phyloP scores from a whole-genome alignment of 257 asterid genomes.

The Nicotiana noctiflora region DNA sequence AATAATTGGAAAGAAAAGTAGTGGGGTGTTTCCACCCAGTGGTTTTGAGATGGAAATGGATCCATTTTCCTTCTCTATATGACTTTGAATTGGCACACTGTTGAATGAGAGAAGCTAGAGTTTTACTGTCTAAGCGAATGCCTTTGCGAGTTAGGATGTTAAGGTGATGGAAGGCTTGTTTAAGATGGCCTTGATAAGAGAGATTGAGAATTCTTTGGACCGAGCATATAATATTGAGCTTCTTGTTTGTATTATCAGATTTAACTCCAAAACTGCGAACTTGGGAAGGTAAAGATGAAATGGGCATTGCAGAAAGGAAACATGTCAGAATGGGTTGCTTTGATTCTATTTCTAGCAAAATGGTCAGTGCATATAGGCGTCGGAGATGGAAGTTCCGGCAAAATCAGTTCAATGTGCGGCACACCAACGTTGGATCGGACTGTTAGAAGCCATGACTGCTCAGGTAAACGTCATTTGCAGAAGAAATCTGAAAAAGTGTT shows the following conservation, averaged over 20 bases:
- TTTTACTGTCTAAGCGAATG: constrained; percentile 33
- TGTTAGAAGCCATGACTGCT: too few species aligned
- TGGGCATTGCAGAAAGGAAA: constrained; percentile 50
- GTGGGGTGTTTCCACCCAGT: constrained; percentile 51
- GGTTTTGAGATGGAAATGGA: constrained; percentile 47
- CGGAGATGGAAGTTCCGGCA: constrained; percentile 25
- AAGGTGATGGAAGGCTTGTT: constrained; percentile 49
- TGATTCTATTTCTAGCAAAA: constrained; percentile 6
- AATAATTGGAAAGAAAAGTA: constrained; percentile 52
- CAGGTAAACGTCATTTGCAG: too few species aligned
- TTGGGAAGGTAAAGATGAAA: constrained; percentile 6
- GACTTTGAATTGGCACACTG: constrained; percentile 43
- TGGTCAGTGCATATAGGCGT: constrained; percentile 30
- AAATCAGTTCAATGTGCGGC: neutral
- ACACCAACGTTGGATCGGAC: too few species aligned
- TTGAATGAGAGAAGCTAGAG: constrained; percentile 42
- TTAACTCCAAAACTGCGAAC: constrained; percentile 8
- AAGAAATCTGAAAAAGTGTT: too few species aligned
- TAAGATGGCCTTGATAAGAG: constrained; percentile 42
- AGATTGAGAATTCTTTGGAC: constrained; percentile 33
- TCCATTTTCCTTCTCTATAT: constrained; percentile 41
- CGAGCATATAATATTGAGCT: constrained; percentile 33
- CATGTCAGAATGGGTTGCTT: constrained; percentile 41
- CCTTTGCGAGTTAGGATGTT: constrained; percentile 48
- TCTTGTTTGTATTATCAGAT: constrained; percentile 12